phyloP scores from a whole-genome alignment of 148 eudicot genomes.

The Cornus florida region DNA sequence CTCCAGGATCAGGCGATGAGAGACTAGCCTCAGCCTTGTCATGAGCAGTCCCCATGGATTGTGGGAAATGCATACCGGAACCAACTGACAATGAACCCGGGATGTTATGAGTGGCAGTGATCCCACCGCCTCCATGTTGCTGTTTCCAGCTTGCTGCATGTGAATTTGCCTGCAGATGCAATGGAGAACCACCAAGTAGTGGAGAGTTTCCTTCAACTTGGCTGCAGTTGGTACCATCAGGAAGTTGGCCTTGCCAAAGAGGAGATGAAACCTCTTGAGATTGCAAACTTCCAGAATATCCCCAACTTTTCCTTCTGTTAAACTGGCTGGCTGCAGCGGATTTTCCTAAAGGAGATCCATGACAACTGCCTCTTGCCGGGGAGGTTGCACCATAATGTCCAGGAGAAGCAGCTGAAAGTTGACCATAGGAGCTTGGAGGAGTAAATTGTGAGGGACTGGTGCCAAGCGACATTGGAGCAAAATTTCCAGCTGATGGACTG shows the following conservation, averaged over 20 bases:
- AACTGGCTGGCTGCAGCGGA: conserved; percentile 58
- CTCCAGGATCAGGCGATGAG: conserved; percentile 83
- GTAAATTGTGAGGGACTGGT: conserved; percentile 98
- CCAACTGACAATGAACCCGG: conserved; percentile 37
- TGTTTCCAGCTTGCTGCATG: conserved; percentile 51
- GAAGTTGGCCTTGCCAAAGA: conserved; percentile 55
- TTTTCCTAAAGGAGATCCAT: conserved; percentile 93
- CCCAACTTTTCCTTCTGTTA: conserved; percentile 69
- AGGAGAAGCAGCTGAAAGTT: conserved; percentile 69
- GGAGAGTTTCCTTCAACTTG: conserved; percentile 58
- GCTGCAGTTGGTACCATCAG: conserved; percentile 39
- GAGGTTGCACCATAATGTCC: conserved; percentile 82
- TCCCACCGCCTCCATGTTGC: conserved; percentile 47
- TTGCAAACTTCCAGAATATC: conserved; percentile 52
- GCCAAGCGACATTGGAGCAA: conserved; percentile 87
- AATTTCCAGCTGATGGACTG: conserved; percentile 76
- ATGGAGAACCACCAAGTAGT: conserved; percentile 40
- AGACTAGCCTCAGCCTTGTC: conserved; percentile 53
- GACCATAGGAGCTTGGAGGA: conserved; percentile 67
- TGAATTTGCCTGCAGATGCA: conserved; percentile 52
- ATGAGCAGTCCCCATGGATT: conserved; percentile 32
- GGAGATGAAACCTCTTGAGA: conserved; percentile 57
- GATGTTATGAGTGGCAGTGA: conserved; percentile 24
- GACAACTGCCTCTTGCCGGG: conserved; percentile 71
- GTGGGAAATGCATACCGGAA: conserved; percentile 32